phyloP scores from a whole-genome alignment of 495 filamentous ascomycete species.

The Hyphodiscus hymeniophilus region DNA sequence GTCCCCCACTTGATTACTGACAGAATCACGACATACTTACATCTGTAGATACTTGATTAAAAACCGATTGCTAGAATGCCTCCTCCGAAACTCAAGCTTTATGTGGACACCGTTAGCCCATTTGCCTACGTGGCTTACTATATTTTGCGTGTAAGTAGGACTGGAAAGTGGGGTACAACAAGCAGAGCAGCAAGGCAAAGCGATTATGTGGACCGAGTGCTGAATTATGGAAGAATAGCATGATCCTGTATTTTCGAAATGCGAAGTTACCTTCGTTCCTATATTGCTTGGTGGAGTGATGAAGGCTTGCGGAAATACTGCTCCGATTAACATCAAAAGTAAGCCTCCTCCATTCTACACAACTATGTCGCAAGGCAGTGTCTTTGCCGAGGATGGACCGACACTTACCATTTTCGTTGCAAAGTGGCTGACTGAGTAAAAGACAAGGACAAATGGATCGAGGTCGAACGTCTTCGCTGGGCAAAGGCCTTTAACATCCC shows the following conservation, averaged over 20 bases:
- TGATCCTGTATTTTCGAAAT: slow-evolving; percentile 50
- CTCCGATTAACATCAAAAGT: slow-evolving; percentile 65
- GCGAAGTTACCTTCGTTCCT: slow-evolving; percentile 55
- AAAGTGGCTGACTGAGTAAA: neutral
- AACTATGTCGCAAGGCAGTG: too few relatives aligned
- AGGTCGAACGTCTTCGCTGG: slow-evolving; percentile 54
- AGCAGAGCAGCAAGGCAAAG: too few relatives aligned
- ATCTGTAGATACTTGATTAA: slow-evolving; percentile 1
- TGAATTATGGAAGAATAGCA: slow-evolving; percentile 35
- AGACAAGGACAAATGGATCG: slow-evolving; percentile 65
- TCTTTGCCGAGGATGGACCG: too few relatives aligned
- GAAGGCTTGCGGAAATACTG: slow-evolving; percentile 51
- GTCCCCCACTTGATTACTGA: neutral
- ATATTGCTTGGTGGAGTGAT: slow-evolving; percentile 65
- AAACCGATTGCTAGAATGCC: slow-evolving; percentile 27
- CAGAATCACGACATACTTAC: too few relatives aligned
- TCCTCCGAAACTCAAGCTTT: slow-evolving; percentile 54
- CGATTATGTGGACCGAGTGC: neutral
- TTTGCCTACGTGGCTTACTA: slow-evolving; percentile 65
- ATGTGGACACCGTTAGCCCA: slow-evolving; percentile 61
- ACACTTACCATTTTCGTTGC: too few relatives aligned
- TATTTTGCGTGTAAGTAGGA: slow-evolving; percentile 36
- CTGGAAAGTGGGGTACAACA: too few relatives aligned
- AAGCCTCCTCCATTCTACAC: slow-evolving; percentile 18
- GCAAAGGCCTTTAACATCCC: slow-evolving; percentile 40